Evolutionary conservation across 768 basidiomycete genomes (phyloP).

Genomic region (Boletus huronensis): DNA sequence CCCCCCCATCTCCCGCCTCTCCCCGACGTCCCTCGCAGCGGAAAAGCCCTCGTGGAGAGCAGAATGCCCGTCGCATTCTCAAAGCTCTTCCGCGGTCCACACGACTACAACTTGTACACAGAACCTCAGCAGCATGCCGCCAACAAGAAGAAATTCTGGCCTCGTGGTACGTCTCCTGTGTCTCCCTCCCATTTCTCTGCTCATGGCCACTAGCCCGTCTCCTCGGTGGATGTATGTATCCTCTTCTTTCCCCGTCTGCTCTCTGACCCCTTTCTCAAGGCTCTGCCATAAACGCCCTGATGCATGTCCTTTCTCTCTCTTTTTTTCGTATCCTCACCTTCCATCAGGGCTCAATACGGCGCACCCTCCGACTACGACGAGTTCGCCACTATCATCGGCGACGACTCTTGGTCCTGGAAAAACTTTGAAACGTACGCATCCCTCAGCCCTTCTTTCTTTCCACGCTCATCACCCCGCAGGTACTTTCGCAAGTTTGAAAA

Average conservation of each 20-base stretch:
- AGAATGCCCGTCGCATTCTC: slow-evolving; percentile 45
- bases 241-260: neutral
- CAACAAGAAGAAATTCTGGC: slow-evolving; percentile 54
- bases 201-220: slow-evolving; percentile 50
- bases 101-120: slow-evolving; percentile 55
- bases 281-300: slow-evolving; percentile 61
- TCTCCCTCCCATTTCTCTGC: neutral
- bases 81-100: slow-evolving; percentile 41
- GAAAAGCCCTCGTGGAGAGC: slow-evolving; percentile 37
- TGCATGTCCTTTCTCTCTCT: slow-evolving; percentile 27
- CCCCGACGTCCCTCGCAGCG: slow-evolving; percentile 32
- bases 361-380: slow-evolving; percentile 68
- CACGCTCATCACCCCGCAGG: slow-evolving; percentile 32
- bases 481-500: slow-evolving; percentile 70
- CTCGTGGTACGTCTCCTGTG: slow-evolving; percentile 46
- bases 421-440: slow-evolving; percentile 45
- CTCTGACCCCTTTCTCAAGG: slow-evolving; percentile 31
- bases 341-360: slow-evolving; percentile 49
- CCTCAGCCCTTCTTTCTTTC: neutral
- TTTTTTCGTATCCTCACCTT: slow-evolving; percentile 4
- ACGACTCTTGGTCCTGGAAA: slow-evolving; percentile 54
- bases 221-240: slow-evolving; percentile 65
- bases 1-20: too few species aligned
- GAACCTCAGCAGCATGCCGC: slow-evolving; percentile 51
- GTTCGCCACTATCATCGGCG: slow-evolving; percentile 53